A percentile compares a stretch with the other conserved stretches of the same genome.
phyloP scores from a whole-genome alignment of 2,329 filamentous ascomycete species.

The Pseudomassariella vexata region DNA sequence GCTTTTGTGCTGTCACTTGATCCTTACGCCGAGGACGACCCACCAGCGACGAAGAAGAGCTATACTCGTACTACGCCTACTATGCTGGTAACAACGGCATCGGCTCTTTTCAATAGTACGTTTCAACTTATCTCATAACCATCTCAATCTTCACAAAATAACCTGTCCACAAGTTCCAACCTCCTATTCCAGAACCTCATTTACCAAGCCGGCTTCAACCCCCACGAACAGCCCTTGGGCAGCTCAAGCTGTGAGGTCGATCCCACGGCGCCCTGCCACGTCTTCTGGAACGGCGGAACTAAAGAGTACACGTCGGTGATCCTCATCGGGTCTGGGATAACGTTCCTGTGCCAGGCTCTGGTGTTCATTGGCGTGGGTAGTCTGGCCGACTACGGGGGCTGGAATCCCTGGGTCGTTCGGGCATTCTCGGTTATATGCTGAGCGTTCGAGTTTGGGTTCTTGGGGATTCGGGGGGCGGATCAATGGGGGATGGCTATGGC shows the following conservation, averaged over 20 bases:
- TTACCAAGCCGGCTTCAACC: slow-evolving; percentile 5
- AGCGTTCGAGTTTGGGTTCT: slow-evolving; percentile 3
- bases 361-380: slow-evolving; percentile 3
- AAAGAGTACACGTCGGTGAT: slow-evolving; percentile 4
- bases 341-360: slow-evolving; percentile 1
- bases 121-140: no score
- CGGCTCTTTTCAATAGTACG: not conserved
- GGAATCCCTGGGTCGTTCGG: slow-evolving; percentile 4
- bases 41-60: no score
- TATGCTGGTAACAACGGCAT: slow-evolving; percentile 3
- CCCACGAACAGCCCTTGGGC: slow-evolving; percentile 1
- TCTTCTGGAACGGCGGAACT: slow-evolving; percentile 1
- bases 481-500: slow-evolving; percentile 1
- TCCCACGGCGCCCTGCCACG: not conserved
- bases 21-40: no score
- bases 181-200: slow-evolving; percentile 6
- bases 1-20: no score
- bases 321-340: slow-evolving; percentile 1
- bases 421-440: not conserved
- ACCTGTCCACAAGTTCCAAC: no score
- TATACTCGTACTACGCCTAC: slow-evolving; percentile 3
- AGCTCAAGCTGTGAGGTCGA: slow-evolving; percentile 2
- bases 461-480: slow-evolving; percentile 1
- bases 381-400: slow-evolving; percentile 3
- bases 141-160: no score